phyloP scores from a whole-genome alignment of 805 yeast genomes.

The Hanseniaspora lindneri region DNA sequence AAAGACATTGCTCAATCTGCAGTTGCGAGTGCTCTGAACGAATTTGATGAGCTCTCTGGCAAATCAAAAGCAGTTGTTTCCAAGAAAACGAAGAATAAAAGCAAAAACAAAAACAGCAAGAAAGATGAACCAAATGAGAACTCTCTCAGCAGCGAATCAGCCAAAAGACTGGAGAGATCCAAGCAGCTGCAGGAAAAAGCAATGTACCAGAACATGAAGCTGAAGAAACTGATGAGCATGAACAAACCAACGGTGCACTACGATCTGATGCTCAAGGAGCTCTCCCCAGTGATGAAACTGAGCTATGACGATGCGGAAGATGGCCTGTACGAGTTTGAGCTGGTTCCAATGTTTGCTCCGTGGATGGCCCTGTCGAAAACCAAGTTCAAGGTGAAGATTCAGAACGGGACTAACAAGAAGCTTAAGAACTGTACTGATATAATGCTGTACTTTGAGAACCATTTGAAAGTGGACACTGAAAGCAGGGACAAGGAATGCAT shows the following conservation, averaged over 20 bases:
- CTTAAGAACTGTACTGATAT: conserved; percentile 74
- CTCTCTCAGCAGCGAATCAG: too few relatives aligned
- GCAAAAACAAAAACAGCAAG: conserved; percentile 29
- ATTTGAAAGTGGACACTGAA: conserved; percentile 36
- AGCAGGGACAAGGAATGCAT: conserved; percentile 41
- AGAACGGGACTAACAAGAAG: conserved; percentile 68
- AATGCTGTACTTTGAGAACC: conserved; percentile 40
- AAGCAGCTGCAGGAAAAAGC: conserved; percentile 24
- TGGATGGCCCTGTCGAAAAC: conserved; percentile 67
- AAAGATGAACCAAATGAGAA: conserved; percentile 19
- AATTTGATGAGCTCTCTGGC: conserved; percentile 14
- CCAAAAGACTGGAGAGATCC: conserved; percentile 24
- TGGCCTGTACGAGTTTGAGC: conserved; percentile 3
- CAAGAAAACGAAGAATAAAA: conserved; percentile 28
- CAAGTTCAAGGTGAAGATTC: conserved; percentile 72
- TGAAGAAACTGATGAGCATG: conserved; percentile 27
- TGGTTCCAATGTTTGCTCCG: conserved; percentile 74
- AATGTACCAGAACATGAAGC: conserved; percentile 32
- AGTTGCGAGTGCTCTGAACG: conserved; percentile 12
- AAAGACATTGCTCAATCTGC: conserved; percentile 1
- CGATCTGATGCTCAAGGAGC: conserved; percentile 33
- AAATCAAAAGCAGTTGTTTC: neutral
- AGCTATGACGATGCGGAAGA: conserved; percentile 31
- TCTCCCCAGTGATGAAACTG: conserved; percentile 38
- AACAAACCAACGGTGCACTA: conserved; percentile 36